Percentiles rank a stretch among this genome's conserved stretches.
phyloP scores from a whole-genome alignment of 192 early-diverging fungal species.

The Entomortierella lignicola region DNA sequence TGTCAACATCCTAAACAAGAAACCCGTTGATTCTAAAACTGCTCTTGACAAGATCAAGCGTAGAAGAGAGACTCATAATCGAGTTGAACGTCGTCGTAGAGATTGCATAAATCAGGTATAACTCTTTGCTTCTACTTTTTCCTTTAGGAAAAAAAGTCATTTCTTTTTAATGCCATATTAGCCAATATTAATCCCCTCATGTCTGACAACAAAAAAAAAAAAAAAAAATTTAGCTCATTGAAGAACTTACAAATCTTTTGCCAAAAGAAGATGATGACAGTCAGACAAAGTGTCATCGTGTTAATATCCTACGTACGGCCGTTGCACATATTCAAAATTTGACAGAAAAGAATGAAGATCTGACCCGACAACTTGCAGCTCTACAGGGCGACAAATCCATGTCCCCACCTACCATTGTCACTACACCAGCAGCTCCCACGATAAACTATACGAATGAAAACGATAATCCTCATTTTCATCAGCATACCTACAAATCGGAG shows the following conservation, averaged over 20 bases:
- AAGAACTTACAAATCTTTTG: constrained; percentile 56
- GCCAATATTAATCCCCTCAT: not conserved
- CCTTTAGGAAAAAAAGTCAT: not conserved
- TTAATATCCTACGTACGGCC: constrained; percentile 55
- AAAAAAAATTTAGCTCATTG: constrained; percentile 48
- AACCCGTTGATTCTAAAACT: constrained; percentile 74
- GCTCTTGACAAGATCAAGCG: constrained; percentile 74
- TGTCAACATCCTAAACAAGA: constrained; percentile 79
- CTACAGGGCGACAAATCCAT: constrained; percentile 15
- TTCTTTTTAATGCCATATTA: not conserved
- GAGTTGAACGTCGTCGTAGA: constrained; percentile 75
- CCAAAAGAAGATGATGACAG: constrained; percentile 48
- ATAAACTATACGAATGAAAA: constrained; percentile 3
- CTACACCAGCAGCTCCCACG: constrained; percentile 20
- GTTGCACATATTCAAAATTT: constrained; percentile 70
- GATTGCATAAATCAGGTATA: constrained; percentile 67
- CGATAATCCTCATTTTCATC: not conserved
- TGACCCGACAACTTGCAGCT: constrained; percentile 44
- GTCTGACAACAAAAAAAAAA: not conserved
- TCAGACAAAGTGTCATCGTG: constrained; percentile 61
- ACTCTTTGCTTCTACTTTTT: not conserved
- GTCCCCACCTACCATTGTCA: constrained; percentile 26
- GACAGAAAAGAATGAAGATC: constrained; percentile 62
- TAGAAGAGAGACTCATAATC: constrained; percentile 78
- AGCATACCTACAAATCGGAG: not conserved